Evolutionary conservation across 2,329 filamentous ascomycete genomes (phyloP).

Genomic region (Cladosporium sp.): DNA sequence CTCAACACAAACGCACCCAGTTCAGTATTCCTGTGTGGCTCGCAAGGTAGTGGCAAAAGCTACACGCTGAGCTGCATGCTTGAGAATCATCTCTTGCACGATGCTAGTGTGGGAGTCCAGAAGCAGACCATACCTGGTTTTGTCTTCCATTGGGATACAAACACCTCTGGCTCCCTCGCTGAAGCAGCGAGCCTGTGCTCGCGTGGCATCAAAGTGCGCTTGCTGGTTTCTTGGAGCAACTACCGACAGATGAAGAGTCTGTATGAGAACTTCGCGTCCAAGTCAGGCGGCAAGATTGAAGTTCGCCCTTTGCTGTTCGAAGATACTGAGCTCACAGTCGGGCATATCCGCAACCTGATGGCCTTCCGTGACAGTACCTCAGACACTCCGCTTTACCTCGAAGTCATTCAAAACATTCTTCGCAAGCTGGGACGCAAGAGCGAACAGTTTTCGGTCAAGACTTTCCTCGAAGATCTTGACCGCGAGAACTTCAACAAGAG

Average conservation of each 20-base stretch:
- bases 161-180: constrained; percentile 45
- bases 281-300: constrained; percentile 37
- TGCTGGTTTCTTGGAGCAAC: constrained; percentile 52
- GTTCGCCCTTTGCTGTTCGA: constrained; percentile 46
- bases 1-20: constrained; percentile 54
- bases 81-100: constrained; percentile 54
- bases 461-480: constrained; percentile 38
- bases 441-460: constrained; percentile 33
- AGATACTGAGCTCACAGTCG: constrained; percentile 47
- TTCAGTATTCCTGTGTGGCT: constrained; percentile 60
- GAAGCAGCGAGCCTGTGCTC: constrained; percentile 56
- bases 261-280: constrained; percentile 39
- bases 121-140: constrained; percentile 54
- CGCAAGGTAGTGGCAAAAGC: constrained; percentile 59
- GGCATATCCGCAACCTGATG: constrained; percentile 55
- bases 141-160: constrained; percentile 55
- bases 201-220: constrained; percentile 42
- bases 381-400: constrained; percentile 52
- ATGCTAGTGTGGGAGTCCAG: constrained; percentile 39
- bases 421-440: constrained; percentile 44
- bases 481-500: constrained; percentile 38
- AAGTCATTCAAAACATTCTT: constrained; percentile 53
- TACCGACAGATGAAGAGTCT: constrained; percentile 37
- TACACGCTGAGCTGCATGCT: constrained; percentile 58
- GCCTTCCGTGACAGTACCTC: constrained; percentile 40